These are phyloP conservation scores for Barnettozyma vustinii DNA, from an alignment of 805 yeast genomes.

Conservation along the genomic window DNA sequence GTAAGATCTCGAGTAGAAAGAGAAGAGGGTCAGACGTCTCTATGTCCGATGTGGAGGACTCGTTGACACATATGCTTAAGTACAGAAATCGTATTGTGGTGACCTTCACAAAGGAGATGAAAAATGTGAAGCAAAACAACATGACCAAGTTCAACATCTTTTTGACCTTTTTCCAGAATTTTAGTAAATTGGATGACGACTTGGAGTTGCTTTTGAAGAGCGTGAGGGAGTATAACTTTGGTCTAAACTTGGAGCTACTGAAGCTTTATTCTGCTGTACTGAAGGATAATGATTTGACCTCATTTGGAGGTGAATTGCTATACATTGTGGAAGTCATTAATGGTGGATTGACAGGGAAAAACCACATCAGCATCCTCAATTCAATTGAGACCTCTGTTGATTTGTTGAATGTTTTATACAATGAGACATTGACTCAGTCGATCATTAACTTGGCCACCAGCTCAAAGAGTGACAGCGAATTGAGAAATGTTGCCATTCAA, in stretches of 20 bases:
- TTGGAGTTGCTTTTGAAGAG: conserved; percentile 17
- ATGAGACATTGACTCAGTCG: conserved; percentile 19
- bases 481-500: conserved; percentile 32
- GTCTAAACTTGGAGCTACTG: conserved; percentile 28
- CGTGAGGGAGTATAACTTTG: conserved; percentile 23
- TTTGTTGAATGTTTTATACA: conserved; percentile 21
- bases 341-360: conserved; percentile 29
- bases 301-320: conserved; percentile 27
- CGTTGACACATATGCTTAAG: conserved; percentile 17
- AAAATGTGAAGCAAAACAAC: conserved; percentile 22
- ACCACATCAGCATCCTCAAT: conserved; percentile 30
- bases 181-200: conserved; percentile 19
- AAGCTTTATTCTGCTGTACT: conserved; percentile 33
- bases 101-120: conserved; percentile 23
- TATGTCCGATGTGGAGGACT: conserved; percentile 29
- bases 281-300: conserved; percentile 26
- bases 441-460: conserved; percentile 31
- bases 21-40: conserved; percentile 36
- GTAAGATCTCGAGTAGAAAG: conserved; percentile 23
- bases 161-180: conserved; percentile 23
- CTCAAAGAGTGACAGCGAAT: conserved; percentile 31
- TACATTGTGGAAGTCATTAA: conserved; percentile 26
- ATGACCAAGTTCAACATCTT: conserved; percentile 21
- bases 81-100: conserved; percentile 18
- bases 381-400: conserved; percentile 30